A percentile compares a stretch with the other conserved stretches of the same genome.
These are phyloP conservation scores for Obba rivulosa DNA, from an alignment of 768 basidiomycete species.

Conservation along the genomic window DNA sequence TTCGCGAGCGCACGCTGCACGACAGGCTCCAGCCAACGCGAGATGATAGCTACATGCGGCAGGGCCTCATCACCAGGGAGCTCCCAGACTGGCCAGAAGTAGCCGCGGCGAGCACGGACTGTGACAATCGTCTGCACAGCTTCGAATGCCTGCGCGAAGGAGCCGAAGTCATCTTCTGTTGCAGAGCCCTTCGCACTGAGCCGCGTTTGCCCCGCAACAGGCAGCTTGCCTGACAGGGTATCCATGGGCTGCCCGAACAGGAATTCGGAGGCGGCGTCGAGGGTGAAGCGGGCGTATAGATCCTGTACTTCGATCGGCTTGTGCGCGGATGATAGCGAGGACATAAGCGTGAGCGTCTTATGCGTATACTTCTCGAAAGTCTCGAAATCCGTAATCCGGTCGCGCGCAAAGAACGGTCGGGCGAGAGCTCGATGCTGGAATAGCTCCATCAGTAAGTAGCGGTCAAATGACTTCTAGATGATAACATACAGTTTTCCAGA, in stretches of 20 bases:
- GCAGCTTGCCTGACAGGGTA: slow-evolving; percentile 51
- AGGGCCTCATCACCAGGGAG: slow-evolving; percentile 31
- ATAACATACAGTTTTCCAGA: slow-evolving; percentile 57
- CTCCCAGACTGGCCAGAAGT: slow-evolving; percentile 40
- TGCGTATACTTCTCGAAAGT: slow-evolving; percentile 53
- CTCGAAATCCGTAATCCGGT: slow-evolving; percentile 65
- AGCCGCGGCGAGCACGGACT: slow-evolving; percentile 29
- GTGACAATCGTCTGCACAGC: slow-evolving; percentile 31
- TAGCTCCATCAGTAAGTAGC: not conserved
- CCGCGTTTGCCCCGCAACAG: slow-evolving; percentile 37
- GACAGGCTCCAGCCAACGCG: slow-evolving; percentile 54
- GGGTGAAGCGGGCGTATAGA: slow-evolving; percentile 59
- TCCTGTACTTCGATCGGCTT: slow-evolving; percentile 62
- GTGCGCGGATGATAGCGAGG: slow-evolving; percentile 27
- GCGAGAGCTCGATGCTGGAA: slow-evolving; percentile 58
- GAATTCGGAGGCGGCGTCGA: slow-evolving; percentile 71
- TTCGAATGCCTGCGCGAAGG: slow-evolving; percentile 43
- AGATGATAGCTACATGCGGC: slow-evolving; percentile 30
- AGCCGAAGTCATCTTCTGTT: slow-evolving; percentile 55
- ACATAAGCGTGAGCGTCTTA: slow-evolving; percentile 46
- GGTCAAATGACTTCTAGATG: not conserved
- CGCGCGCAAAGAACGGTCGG: slow-evolving; percentile 72
- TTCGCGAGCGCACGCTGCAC: slow-evolving; percentile 47
- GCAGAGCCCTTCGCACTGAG: slow-evolving; percentile 58
- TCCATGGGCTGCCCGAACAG: slow-evolving; percentile 63